Conservation (phyloP, 352 stramenopile genomes). For the Plasmopara halstedii region DNA sequence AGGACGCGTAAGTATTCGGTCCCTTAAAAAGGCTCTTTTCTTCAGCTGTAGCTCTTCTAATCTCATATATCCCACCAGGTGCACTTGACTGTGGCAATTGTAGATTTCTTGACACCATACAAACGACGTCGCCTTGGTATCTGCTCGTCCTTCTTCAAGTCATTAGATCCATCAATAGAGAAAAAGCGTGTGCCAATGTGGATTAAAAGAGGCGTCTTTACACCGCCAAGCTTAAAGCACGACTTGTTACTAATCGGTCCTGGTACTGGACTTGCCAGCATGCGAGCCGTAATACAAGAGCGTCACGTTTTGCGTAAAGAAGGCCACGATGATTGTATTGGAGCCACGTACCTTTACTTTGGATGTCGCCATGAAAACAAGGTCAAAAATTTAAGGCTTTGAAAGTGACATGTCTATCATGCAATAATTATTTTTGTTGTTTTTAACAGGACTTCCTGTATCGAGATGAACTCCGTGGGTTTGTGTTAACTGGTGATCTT, state of each 20-base stretch:
- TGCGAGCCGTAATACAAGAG: slow-evolving; percentile 86
- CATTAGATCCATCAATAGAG: slow-evolving; percentile 36
- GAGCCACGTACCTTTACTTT: slow-evolving; percentile 73
- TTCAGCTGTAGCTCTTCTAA: background rate
- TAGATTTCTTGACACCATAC: slow-evolving; percentile 88
- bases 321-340: slow-evolving; percentile 3
- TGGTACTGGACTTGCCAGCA: slow-evolving; percentile 86
- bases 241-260: slow-evolving; percentile 86
- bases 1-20: slow-evolving; percentile 20
- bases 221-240: slow-evolving; percentile 30
- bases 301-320: slow-evolving; percentile 43
- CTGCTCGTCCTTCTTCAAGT: slow-evolving; percentile 74
- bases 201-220: slow-evolving; percentile 85
- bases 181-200: slow-evolving; percentile 56
- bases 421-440: slow-evolving; percentile 2
- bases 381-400: slow-evolving; percentile 16
- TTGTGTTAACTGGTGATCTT: slow-evolving; percentile 47
- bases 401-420: background rate
- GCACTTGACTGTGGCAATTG: slow-evolving; percentile 81
- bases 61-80: slow-evolving; percentile 19
- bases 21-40: background rate
- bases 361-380: slow-evolving; percentile 80
- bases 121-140: slow-evolving; percentile 78
- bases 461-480: slow-evolving; percentile 51
- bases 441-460: slow-evolving; percentile 81